Conservation (phyloP, 1,139 yeast species). For the Geotrichum bryndzae region DNA sequence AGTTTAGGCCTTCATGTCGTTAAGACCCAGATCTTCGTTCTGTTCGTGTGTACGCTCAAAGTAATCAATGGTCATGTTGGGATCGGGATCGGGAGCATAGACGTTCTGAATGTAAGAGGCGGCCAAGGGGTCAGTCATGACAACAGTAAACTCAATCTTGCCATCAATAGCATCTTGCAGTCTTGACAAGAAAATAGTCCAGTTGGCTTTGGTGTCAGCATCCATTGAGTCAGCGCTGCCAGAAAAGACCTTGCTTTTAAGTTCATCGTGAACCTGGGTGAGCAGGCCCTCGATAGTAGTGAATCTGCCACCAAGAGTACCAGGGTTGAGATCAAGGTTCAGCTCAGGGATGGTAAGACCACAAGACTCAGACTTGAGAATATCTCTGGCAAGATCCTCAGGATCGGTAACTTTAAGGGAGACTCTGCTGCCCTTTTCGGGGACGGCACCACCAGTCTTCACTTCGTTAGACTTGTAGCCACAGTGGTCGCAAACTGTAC, state of each 20-base stretch:
- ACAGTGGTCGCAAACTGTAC: slow-evolving; percentile 85
- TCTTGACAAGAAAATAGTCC: slow-evolving; percentile 72
- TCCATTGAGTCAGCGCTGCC: slow-evolving; percentile 93
- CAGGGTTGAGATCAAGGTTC: slow-evolving; percentile 85
- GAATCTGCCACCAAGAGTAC: slow-evolving; percentile 96
- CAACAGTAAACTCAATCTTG: slow-evolving; percentile 70
- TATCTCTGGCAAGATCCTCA: slow-evolving; percentile 91
- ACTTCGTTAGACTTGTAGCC: slow-evolving; percentile 97
- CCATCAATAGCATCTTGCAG: slow-evolving; percentile 83
- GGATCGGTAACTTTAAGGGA: slow-evolving; percentile 77
- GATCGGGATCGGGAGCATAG: slow-evolving; percentile 96
- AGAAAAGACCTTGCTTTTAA: slow-evolving; percentile 76
- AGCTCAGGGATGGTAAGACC: slow-evolving; percentile 81
- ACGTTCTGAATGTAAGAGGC: slow-evolving; percentile 94
- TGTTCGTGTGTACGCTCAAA: slow-evolving; percentile 79
- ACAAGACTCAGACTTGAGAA: slow-evolving; percentile 91
- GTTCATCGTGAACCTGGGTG: slow-evolving; percentile 82
- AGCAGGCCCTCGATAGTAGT: slow-evolving; percentile 93
- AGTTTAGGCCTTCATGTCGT: slow-evolving; percentile 55
- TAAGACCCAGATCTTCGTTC: slow-evolving; percentile 86
- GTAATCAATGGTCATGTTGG: slow-evolving; percentile 87
- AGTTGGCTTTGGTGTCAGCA: slow-evolving; percentile 61
- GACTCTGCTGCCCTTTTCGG: slow-evolving; percentile 73
- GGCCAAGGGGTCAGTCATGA: slow-evolving; percentile 92
- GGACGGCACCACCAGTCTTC: slow-evolving; percentile 96